Evolutionary conservation across 2,329 filamentous ascomycete genomes (phyloP), one percentile per base, ranked within the genome.

Genomic region (Diaporthe vaccinii): DNA sequence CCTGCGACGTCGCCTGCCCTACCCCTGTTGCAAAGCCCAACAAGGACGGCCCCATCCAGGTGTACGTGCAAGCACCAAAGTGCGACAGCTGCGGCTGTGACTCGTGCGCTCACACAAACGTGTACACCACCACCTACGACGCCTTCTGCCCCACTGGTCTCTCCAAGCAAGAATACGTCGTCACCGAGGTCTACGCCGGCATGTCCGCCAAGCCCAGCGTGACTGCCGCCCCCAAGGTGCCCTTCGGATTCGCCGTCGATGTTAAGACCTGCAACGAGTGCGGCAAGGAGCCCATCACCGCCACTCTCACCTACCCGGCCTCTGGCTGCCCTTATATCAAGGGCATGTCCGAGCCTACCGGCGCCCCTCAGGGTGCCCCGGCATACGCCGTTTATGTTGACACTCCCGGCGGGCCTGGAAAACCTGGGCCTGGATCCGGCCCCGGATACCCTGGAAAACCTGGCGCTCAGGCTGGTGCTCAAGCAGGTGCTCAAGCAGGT

Each of bases 61-160:
- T 73, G 7, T 34, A 55, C 12, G 71, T 73, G 20, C 46, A 73
- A 46, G 71, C 71, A 9, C 71, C 71, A 7, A 73, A 65, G 46
- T 73, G 71, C n/a, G 71, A 73, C 25, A 65, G 58, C 46, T 73
- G 71, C 49, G 71, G 71, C 57, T 73, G 71, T 25, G 71, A 73
- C 34, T 31, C 58, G 12, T 73, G 71, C 25, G 71, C 61, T 2
- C 71, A 73, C 58, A 73, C 58, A 61, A 73, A 65, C 49, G 28
- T 73, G 14, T 73, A 73, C 58, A 73, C 71, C 71, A 73, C 71
- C 46, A 73, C 71, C 15, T 73, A 73, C 71, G 71, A 73, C 44
- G 71, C 31, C 58, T 73, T 73, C 58, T 73, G 71, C 71, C 71
- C 71, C 36, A 73, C 71, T n/a, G 71, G 71, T 57, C 31, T 73